Percentiles rank a stretch among this genome's conserved stretches.
Conservation (phyloP, 805 yeast genomes). For the Blastobotrys attinorum region DNA sequence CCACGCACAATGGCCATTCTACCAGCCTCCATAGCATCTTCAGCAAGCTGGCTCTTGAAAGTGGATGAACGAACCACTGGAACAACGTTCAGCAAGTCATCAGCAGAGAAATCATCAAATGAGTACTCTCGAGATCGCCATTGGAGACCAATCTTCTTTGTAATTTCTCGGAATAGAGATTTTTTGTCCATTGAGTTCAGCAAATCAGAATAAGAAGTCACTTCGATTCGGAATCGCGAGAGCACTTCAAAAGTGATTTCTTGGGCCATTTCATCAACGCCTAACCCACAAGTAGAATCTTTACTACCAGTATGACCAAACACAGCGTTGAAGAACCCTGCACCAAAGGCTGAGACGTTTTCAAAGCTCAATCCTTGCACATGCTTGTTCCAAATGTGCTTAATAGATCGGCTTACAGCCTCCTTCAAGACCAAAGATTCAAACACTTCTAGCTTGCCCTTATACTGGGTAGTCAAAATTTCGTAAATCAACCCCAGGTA, state of each 20-base stretch:
- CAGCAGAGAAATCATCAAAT: slow-evolving; percentile 43
- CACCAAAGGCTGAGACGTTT: slow-evolving; percentile 51
- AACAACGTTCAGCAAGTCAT: slow-evolving; percentile 59
- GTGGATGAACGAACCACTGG: slow-evolving; percentile 72
- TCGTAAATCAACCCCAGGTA: slow-evolving; percentile 64
- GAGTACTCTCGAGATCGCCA: slow-evolving; percentile 50
- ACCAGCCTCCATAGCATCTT: slow-evolving; percentile 49
- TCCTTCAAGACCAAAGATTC: slow-evolving; percentile 52
- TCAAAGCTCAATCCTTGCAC: slow-evolving; percentile 42
- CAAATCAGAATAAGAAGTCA: no score
- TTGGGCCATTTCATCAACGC: slow-evolving; percentile 38
- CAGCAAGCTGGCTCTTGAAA: slow-evolving; percentile 58
- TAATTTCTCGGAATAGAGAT: slow-evolving; percentile 60
- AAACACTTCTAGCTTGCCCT: slow-evolving; percentile 33
- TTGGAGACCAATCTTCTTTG: slow-evolving; percentile 79
- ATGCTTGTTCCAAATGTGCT: slow-evolving; percentile 57
- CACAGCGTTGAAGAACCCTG: slow-evolving; percentile 56
- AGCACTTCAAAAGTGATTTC: slow-evolving; percentile 46
- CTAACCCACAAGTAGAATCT: slow-evolving; percentile 33
- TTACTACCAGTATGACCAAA: background rate
- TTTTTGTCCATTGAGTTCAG: slow-evolving; percentile 30
- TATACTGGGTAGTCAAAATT: slow-evolving; percentile 24
- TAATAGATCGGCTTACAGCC: slow-evolving; percentile 70
- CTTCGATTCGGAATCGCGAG: slow-evolving; percentile 60
- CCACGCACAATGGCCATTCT: slow-evolving; percentile 17